Evolutionary conservation across 768 basidiomycete genomes (phyloP), one percentile per base, ranked within the genome.

Genomic region (Amanita phalloides): DNA sequence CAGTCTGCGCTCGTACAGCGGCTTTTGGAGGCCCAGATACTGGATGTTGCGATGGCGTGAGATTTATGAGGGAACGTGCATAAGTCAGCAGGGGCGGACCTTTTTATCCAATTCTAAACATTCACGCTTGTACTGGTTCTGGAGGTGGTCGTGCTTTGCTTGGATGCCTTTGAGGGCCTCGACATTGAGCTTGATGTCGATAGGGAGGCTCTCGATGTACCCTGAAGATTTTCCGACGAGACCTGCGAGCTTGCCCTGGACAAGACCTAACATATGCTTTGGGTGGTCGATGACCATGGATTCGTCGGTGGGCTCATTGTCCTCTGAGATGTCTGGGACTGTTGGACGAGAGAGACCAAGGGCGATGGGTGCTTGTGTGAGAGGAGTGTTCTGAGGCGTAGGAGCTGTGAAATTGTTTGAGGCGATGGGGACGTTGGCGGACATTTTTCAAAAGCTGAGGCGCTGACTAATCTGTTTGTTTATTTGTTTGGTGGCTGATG

Each of bases 101-200:
- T 95, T 96, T 73, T 93, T 90, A 75, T 98, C 94, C 51, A 98
- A 76, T 67, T 94, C 90, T 43, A 96, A 74, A 61, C 93, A 90
- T 67, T 97, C 95, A 63, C 84, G 79, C 69, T 97, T 96, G 76
- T 94, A 91, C 75, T 92, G 79, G 60, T 86, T 86, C 65, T 96
- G 91, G 41, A 97, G 77, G 60, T 90, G 85, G 58, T 84, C 81
- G 67, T 96, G 92, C 71, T 91, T 84, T 60, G 81, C 81, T 68
- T 97, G 95, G 41, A 99, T 77, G 48, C 94, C 95, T 67, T 96
- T 95, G 63, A 99, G 75, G 13, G 83, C 95, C 69, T 94, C 89
- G 60, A 99, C 70, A 61, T 82, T 87, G 67, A 81, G 73, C 71
- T 88, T 88, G 61, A 94, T 81, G 41, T 85, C 81, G 43, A 75